A percentile compares a stretch with the other conserved stretches of the same genome.
These are phyloP conservation scores for Botrytis porri DNA, from an alignment of 2,329 filamentous ascomycete genomes.

Conservation along the genomic window DNA sequence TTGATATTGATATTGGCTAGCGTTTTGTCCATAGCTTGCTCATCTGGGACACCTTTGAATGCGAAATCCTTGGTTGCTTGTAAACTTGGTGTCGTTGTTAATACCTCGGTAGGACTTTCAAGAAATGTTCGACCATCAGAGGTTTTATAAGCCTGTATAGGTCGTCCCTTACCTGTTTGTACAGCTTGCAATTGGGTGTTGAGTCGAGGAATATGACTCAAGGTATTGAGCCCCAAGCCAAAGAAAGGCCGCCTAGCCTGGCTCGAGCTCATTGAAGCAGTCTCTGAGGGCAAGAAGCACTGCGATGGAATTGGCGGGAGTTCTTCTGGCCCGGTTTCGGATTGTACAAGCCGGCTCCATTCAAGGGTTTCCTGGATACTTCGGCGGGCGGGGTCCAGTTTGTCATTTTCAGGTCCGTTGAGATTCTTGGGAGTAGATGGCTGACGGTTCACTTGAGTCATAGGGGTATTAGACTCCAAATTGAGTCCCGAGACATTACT, in stretches of 20 bases:
- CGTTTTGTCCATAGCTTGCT: not conserved
- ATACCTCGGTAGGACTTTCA: slow-evolving; percentile 35
- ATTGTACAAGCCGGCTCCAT: slow-evolving; percentile 32
- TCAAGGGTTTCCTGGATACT: slow-evolving; percentile 33
- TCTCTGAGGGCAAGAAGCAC: slow-evolving; percentile 39
- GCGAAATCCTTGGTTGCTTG: slow-evolving; percentile 27
- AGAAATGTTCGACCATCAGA: slow-evolving; percentile 29
- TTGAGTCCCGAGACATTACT: slow-evolving; percentile 21
- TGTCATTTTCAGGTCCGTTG: slow-evolving; percentile 8
- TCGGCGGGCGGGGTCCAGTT: slow-evolving; percentile 10
- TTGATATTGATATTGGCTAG: slow-evolving; percentile 25
- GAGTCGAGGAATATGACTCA: slow-evolving; percentile 31
- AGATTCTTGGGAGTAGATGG: slow-evolving; percentile 10
- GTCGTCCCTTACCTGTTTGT: slow-evolving; percentile 18
- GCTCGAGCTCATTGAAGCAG: slow-evolving; percentile 33
- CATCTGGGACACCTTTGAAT: slow-evolving; percentile 17
- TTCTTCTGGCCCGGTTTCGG: slow-evolving; percentile 28
- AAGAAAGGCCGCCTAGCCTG: slow-evolving; percentile 33
- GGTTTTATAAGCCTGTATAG: slow-evolving; percentile 34
- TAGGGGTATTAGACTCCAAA: slow-evolving; percentile 12
- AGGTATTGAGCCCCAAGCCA: slow-evolving; percentile 31
- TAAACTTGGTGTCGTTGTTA: slow-evolving; percentile 30
- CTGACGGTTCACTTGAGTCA: slow-evolving; percentile 20
- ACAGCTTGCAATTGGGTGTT: slow-evolving; percentile 15
- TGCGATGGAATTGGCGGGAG: slow-evolving; percentile 40